phyloP scores from a whole-genome alignment of 2,329 filamentous ascomycete genomes.

The Pestalotiopsis fici region DNA sequence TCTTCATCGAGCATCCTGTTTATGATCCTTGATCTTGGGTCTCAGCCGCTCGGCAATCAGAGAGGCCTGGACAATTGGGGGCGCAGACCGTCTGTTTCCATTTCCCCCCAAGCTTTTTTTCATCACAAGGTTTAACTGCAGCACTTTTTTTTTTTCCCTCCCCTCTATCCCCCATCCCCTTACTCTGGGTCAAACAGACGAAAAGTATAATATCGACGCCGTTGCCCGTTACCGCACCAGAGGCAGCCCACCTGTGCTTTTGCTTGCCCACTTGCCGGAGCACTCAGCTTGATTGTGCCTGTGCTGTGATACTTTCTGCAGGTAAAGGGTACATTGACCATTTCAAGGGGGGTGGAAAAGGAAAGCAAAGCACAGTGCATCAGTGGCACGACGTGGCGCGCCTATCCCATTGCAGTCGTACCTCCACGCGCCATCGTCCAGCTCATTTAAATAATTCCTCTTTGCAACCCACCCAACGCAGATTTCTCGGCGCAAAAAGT shows the following conservation, averaged over 20 bases:
- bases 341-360: background rate
- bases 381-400: background rate
- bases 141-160: background rate
- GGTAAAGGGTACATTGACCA: too few relatives aligned
- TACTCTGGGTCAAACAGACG: background rate
- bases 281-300: background rate
- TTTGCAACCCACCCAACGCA: background rate
- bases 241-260: background rate
- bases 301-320: background rate
- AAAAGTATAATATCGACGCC: background rate
- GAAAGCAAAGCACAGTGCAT: background rate
- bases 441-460: background rate
- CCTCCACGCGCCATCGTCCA: background rate
- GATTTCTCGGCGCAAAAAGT: background rate
- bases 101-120: background rate
- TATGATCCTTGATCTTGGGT: background rate
- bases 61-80: slow-evolving; percentile 18
- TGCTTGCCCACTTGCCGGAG: background rate
- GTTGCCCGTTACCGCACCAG: background rate
- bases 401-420: background rate
- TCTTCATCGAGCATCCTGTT: background rate
- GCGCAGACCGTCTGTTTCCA: slow-evolving; percentile 9
- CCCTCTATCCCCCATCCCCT: background rate
- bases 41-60: slow-evolving; percentile 3
- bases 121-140: background rate